Evolutionary conservation across 2,329 filamentous ascomycete genomes (phyloP).

Genomic region (Bipolaris victoriae): DNA sequence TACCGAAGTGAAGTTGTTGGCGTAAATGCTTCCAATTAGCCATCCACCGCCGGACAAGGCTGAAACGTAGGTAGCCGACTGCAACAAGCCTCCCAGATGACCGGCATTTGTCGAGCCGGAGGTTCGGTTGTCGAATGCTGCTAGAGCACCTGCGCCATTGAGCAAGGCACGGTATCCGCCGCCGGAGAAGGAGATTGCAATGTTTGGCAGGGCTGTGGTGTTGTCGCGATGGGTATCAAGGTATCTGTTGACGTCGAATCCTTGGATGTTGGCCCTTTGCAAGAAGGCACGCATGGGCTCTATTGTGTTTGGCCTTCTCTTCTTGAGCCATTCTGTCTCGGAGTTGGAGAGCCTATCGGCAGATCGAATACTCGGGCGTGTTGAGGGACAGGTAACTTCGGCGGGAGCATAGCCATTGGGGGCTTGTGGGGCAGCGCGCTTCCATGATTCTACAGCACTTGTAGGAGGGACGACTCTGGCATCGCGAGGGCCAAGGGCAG

Average conservation of each 20-base stretch:
- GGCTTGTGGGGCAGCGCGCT: slow-evolving; percentile 60
- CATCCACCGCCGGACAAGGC: slow-evolving; percentile 84
- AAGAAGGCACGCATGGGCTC: slow-evolving; percentile 78
- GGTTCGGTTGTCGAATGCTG: slow-evolving; percentile 79
- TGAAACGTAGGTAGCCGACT: slow-evolving; percentile 79
- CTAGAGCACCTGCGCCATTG: slow-evolving; percentile 79
- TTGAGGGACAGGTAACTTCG: slow-evolving; percentile 70
- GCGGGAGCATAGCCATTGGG: slow-evolving; percentile 75
- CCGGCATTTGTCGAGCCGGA: slow-evolving; percentile 65
- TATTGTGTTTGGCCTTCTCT: slow-evolving; percentile 74
- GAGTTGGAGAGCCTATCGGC: slow-evolving; percentile 68
- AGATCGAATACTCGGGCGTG: slow-evolving; percentile 70
- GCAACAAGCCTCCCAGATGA: slow-evolving; percentile 79
- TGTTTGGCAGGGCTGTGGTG: slow-evolving; percentile 65
- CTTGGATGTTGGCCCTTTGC: slow-evolving; percentile 72
- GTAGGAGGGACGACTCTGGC: slow-evolving; percentile 26
- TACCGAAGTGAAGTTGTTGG: slow-evolving; percentile 78
- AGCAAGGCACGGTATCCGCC: slow-evolving; percentile 87
- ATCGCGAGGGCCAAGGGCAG: slow-evolving; percentile 32
- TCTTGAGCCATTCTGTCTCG: slow-evolving; percentile 76
- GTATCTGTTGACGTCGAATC: slow-evolving; percentile 77
- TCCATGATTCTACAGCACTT: slow-evolving; percentile 29
- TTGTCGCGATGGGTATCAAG: slow-evolving; percentile 66
- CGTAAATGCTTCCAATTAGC: slow-evolving; percentile 80
- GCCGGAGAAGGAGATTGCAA: slow-evolving; percentile 79